A percentile compares a stretch with the other conserved stretches of the same genome.
These are phyloP conservation scores for Podospora australis DNA, from an alignment of 495 filamentous ascomycete species.

Conservation along the genomic window DNA sequence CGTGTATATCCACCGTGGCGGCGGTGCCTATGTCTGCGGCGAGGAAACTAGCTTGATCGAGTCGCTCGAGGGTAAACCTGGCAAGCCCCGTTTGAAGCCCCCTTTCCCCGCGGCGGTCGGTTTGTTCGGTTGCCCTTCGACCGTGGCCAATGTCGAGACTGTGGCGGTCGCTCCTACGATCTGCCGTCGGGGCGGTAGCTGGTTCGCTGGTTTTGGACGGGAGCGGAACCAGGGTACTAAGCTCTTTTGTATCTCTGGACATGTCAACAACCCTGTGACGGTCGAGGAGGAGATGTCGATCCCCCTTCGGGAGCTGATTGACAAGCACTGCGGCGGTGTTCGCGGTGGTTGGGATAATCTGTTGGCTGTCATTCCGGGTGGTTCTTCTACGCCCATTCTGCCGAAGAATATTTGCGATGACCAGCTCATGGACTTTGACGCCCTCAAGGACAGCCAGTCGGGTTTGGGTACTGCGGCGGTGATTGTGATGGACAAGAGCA, in stretches of 20 bases:
- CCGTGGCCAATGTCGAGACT: constrained; percentile 97
- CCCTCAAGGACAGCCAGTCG: constrained; percentile 92
- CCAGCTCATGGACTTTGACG: constrained; percentile 98
- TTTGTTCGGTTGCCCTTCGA: constrained; percentile 95
- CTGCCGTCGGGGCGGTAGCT: constrained; percentile 80
- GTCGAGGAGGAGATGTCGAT: constrained; percentile 99
- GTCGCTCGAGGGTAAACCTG: constrained; percentile 95
- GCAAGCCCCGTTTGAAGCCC: constrained; percentile 96
- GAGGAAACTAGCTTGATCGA: constrained; percentile 98
- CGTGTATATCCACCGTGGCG: constrained; percentile 91
- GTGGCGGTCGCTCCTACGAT: constrained; percentile 94
- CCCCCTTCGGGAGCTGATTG: constrained; percentile 86
- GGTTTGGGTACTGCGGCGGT: constrained; percentile 97
- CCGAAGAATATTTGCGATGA: constrained; percentile 82
- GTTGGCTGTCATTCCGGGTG: constrained; percentile 88
- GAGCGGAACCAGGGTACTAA: constrained; percentile 96
- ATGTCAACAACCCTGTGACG: constrained; percentile 97
- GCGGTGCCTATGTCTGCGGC: constrained; percentile 95
- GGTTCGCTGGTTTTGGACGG: constrained; percentile 90
- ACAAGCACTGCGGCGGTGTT: constrained; percentile 95
- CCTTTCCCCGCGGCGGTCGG: constrained; percentile 96
- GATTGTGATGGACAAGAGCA: constrained; percentile 97
- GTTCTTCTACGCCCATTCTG: constrained; percentile 91
- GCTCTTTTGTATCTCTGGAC: constrained; percentile 96
- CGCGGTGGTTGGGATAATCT: constrained; percentile 97